Base-by-base conservation (phyloP, 2,329 filamentous ascomycete species). In the Calonectria hawksworthii region DNA sequence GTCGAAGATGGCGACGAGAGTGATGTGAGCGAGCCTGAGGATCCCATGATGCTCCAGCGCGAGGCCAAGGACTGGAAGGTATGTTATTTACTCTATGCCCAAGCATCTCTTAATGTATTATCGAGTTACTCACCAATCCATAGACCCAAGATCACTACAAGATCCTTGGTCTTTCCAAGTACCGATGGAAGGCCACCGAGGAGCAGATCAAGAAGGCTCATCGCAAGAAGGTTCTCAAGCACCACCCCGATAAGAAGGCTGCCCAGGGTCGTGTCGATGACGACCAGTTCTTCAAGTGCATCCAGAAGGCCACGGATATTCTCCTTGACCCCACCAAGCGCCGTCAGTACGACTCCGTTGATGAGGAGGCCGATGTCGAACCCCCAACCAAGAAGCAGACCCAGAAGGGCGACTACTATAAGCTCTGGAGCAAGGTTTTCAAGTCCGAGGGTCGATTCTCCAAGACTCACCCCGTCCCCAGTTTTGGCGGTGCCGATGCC, bases 61-160 rank as follows among this genome's bases (percentile, higher is more conserved):
- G 96, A 99, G 85, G 96, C 97, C 83, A 99, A 99, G 90, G 97
- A 99, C 90, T 99, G 97, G 97, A 99, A 99, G 94, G 95, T 96
- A 86, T 79, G 89, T 21, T 80, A 67, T 28, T 23, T 7, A 23
- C 26, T 50, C 38, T 34, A n/a, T 26, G 23, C 52, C 11, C 28
- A 66, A 23, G 10, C 10, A 23, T n/a, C 13, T 32, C 8, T 16
- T 18, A 6, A 34, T 38, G 9, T 59, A 14, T 11, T n/a, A 28
- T 54, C 61, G 26, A 23, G 36, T 18, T 50, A 0, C 50, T 66
- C 13, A 23, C 52, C 30, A 68, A 23, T 28, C 3, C 64, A 64
- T 78, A 98, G 95, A 90, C 90, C 79, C 97, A 99, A 93, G 97
- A 99, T 84, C 97, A 99, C 89, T 99, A 99, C 88, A 96, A 97